Base-by-base conservation (phyloP, 2,329 filamentous ascomycete genomes). In the Fusarium ramigenum region DNA sequence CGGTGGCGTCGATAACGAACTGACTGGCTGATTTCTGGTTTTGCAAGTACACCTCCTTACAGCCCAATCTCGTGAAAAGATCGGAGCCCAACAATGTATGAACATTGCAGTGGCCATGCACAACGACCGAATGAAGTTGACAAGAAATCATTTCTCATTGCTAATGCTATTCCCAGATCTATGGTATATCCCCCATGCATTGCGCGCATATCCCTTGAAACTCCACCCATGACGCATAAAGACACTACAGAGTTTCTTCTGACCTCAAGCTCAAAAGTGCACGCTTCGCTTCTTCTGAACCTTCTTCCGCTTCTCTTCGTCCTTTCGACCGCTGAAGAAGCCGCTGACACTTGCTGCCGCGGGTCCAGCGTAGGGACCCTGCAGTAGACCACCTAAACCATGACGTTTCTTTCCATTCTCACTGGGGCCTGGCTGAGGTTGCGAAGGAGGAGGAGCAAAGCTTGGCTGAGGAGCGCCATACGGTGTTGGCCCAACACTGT, bases 251-350 rank as follows among this genome's bases (percentile, higher is more conserved):
- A 40, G 46, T 42, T 23, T 34, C 36, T 47, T 32, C 28, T 40
- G 19, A 15, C 11, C 32, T 37, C 42, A 21, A 21, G 34, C 52
- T 74, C 69, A 86, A 66, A 87, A 86, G 72, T 86, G 83, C 63
- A 83, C 80, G 61, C 85, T 87, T 63, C 84, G 82, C 81, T 87
- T 87, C 81, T 87, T 87, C 63, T 83, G 81, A 56, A 83, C 73
- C 79, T 84, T 83, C 77, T 83, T 84, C 57, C 80, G 78, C 64
- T 82, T 84, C 78, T 82, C 80, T 72, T 85, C 77, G 67, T 82
- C 82, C 66, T 63, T 78, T 63, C 70, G 78, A 65, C 72, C 66
- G 12, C 83, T 70, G 77, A 84, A 83, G 79, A 86, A 87, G 54
- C 81, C 84, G 72, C 82, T 87, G 72, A 82, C 84, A 57, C 80